phyloP scores from a whole-genome alignment of 2,329 filamentous ascomycete species.

The Diaporthe citri region DNA sequence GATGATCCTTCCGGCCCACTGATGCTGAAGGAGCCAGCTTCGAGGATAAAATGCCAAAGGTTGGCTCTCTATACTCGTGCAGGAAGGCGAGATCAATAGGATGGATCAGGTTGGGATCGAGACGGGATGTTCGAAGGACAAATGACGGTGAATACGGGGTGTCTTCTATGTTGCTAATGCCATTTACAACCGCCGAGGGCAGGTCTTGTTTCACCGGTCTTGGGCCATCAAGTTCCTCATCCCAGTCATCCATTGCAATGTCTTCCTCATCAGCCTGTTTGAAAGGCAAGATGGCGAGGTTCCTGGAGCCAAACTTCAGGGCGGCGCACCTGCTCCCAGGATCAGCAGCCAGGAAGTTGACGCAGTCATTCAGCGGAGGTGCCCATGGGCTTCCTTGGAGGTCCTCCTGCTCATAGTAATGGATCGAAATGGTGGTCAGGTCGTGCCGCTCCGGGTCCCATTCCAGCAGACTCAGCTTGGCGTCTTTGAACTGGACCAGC shows the following conservation, averaged over 20 bases:
- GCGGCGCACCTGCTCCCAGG: constrained; percentile 93
- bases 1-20: constrained; percentile 85
- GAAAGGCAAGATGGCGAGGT: constrained; percentile 94
- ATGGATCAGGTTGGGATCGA: constrained; percentile 89
- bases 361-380: constrained; percentile 78
- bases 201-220: constrained; percentile 63
- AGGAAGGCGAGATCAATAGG: constrained; percentile 93
- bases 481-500: constrained; percentile 87
- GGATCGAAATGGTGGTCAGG: constrained; percentile 91
- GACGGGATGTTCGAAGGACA: constrained; percentile 87
- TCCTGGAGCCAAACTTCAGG: constrained; percentile 89
- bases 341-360: constrained; percentile 88
- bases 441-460: constrained; percentile 88
- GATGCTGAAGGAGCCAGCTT: constrained; percentile 79
- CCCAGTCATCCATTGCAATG: constrained; percentile 91
- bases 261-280: constrained; percentile 83
- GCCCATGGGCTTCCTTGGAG: constrained; percentile 86
- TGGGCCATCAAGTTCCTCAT: constrained; percentile 82
- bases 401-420: constrained; percentile 98
- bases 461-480: constrained; percentile 91
- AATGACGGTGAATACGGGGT: constrained; percentile 92
- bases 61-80: constrained; percentile 97
- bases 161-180: constrained; percentile 64
- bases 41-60: constrained; percentile 93
- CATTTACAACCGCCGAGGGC: constrained; percentile 56